Percentiles rank a stretch among this genome's conserved stretches.
Evolutionary conservation across 257 asterid species (phyloP).

Genomic region (Solanum chiquidenum): DNA sequence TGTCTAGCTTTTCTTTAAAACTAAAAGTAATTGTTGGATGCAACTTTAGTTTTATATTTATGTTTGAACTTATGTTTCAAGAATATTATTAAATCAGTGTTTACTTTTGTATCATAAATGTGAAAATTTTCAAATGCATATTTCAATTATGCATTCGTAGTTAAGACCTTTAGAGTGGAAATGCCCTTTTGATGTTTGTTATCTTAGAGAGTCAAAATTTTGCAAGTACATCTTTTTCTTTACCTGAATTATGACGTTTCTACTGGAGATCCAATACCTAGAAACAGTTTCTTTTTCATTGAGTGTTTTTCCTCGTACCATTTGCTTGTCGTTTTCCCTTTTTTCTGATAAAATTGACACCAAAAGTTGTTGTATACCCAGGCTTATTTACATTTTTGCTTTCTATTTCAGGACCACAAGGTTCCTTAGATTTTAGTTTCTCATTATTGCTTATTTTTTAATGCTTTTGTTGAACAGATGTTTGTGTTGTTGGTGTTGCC

Average conservation of each 20-base stretch:
- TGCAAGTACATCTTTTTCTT: not conserved
- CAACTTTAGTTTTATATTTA: not conserved
- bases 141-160: not conserved
- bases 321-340: not conserved
- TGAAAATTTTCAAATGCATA: not conserved
- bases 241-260: not conserved
- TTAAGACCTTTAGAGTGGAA: not conserved
- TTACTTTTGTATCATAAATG: not conserved
- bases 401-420: not conserved
- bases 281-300: not conserved
- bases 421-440: not conserved
- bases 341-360: not conserved
- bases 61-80: not conserved
- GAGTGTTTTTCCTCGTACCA: not conserved
- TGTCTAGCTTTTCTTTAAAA: not conserved
- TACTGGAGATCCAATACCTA: not conserved
- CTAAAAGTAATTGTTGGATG: not conserved
- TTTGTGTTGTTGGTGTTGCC: conserved; percentile 92
- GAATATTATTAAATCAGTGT: not conserved
- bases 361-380: not conserved
- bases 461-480: conserved; percentile 38
- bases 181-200: not conserved
- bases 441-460: not conserved
- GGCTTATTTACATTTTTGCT: not conserved
- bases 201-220: not conserved